Base-by-base conservation (phyloP, 768 basidiomycete species). In the Dentipellis fragilis region DNA sequence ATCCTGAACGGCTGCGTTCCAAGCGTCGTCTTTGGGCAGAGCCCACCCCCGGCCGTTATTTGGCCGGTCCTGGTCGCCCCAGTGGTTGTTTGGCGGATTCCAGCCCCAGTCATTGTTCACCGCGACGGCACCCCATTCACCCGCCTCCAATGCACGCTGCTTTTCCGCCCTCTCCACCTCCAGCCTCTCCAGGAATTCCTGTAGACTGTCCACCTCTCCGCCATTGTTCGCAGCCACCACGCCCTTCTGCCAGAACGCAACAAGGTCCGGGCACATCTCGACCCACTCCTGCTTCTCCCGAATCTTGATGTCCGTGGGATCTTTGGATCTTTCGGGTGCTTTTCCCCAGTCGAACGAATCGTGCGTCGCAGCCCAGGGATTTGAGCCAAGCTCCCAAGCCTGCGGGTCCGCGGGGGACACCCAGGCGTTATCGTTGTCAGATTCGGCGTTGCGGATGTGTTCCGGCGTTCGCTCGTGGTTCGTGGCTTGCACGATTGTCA, bases 381-480 rank as follows among this genome's bases (percentile, higher is more conserved):
- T 35, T 16, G 21, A 49, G 29, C 8, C 48, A 3, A 17, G 34
- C 7, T 36, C 36, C 51, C 51, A 51, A 17, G 16, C 57, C 23
- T 61, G 62, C 52, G 10, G n/a, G 29, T 51, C n/a, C 10, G 14
- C 34, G 9, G 34, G 36, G 7, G 29, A 14, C 3, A n/a, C 35
- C 51, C 51, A 51, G 17, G 29, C 23, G n/a, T 36, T 38, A 8
- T 17, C 35, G 16, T 53, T 49, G 54, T 47, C 57, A 54, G 55
- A 47, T 19, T 58, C 55, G 17, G 60, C 58, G 35, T 58, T 54
- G 14, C 36, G 57, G 7, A 53, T 55, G 47, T 68, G 68, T 23
- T 58, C 61, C 5, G 56, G 63, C 29, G 57, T 63, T 21, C 51
- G 59, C 55, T 72, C 71, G 51, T 75, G 72, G 14, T 63, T 57